A percentile compares a stretch with the other conserved stretches of the same genome.
Conservation (phyloP, 495 filamentous ascomycete species). For the Polyplosphaeria fusca region DNA sequence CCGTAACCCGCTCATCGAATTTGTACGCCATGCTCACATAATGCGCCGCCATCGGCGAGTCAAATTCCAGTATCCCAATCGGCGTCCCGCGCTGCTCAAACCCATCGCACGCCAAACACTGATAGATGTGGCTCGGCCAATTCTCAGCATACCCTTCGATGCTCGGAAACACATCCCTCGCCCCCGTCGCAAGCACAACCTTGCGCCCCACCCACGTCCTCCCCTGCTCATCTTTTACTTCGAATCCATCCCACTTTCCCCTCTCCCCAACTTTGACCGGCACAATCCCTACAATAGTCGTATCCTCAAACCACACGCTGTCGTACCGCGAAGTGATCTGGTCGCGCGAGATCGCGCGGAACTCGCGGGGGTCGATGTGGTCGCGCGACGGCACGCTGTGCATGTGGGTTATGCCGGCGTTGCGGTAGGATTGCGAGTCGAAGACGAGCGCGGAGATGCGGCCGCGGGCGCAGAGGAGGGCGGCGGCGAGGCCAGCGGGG, state of each 20-base stretch:
- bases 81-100: conserved; percentile 22
- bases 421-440: conserved; percentile 52
- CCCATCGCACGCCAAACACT: conserved; percentile 25
- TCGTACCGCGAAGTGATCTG: conserved; percentile 48
- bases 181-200: conserved; percentile 26
- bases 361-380: conserved; percentile 30
- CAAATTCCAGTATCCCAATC: conserved; percentile 23
- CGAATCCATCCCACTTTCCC: conserved; percentile 14
- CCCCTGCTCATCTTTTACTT: conserved; percentile 19
- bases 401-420: conserved; percentile 48
- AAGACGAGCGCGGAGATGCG: conserved; percentile 50
- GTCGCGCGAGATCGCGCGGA: conserved; percentile 30
- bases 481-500: conserved; percentile 54
- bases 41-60: conserved; percentile 6
- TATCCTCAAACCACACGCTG: conserved; percentile 42
- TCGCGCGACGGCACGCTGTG: conserved; percentile 54
- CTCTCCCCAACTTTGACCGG: conserved; percentile 14
- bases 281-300: conserved; percentile 28
- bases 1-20: conserved; percentile 17
- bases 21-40: conserved; percentile 11
- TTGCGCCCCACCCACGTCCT: conserved; percentile 17
- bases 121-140: conserved; percentile 24
- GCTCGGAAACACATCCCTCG: conserved; percentile 23
- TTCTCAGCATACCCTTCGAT: conserved; percentile 24
- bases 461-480: conserved; percentile 48